phyloP scores from a whole-genome alignment of 345 rosid genomes.

The Nephelium lappaceum region DNA sequence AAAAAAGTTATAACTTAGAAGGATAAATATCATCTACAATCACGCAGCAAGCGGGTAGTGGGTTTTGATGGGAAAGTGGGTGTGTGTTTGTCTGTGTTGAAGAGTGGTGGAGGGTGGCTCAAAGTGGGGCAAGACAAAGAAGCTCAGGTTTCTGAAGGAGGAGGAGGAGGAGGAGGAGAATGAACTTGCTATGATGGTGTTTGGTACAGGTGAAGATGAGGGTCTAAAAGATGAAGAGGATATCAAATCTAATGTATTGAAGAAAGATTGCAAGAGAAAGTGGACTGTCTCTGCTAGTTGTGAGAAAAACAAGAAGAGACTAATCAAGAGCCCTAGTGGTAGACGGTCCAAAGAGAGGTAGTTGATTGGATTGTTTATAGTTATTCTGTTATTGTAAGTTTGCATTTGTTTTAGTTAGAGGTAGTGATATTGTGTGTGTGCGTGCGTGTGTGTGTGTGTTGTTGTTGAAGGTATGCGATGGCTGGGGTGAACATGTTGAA shows the following conservation, averaged over 20 bases:
- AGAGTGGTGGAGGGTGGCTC: conserved; percentile 44
- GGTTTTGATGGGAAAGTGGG: conserved; percentile 40
- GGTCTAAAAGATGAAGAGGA: no score
- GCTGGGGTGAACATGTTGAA: conserved; percentile 88
- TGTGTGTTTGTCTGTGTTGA: conserved; percentile 53
- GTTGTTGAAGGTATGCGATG: conserved; percentile 63
- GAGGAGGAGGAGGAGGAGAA: no score
- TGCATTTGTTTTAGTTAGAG: not conserved
- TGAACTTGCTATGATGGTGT: no score
- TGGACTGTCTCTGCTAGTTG: conserved; percentile 12
- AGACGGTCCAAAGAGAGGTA: no score
- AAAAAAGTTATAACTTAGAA: no score
- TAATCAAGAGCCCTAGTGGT: no score
- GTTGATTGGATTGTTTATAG: not conserved
- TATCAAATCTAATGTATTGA: no score
- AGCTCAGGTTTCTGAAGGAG: conserved; percentile 57
- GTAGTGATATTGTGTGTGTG: no score
- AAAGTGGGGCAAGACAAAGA: conserved; percentile 79
- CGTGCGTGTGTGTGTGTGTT: no score
- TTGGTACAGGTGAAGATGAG: no score
- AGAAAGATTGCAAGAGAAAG: conserved; percentile 43
- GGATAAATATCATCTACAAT: no score
- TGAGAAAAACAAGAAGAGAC: conserved; percentile 38
- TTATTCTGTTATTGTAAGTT: not conserved
- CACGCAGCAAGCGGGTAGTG: conserved; percentile 45